Evolutionary conservation across 176 grass and related monocot genomes (phyloP).

Genomic region (Triticum timopheevii): DNA sequence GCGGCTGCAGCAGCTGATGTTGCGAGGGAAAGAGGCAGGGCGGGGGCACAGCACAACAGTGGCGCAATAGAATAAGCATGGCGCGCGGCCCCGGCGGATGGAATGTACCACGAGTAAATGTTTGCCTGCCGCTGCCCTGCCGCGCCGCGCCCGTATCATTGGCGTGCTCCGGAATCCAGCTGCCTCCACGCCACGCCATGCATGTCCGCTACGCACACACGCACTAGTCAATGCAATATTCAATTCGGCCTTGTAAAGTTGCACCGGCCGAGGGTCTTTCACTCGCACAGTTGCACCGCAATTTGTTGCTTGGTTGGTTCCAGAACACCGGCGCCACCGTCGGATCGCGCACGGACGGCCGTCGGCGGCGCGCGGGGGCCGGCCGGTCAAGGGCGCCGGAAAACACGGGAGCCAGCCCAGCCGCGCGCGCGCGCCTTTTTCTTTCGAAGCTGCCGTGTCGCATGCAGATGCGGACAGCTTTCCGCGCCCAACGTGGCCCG

Average conservation of each 20-base stretch:
- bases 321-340: not conserved
- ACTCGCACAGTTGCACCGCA: not conserved
- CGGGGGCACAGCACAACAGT: constrained; percentile 18
- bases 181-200: not conserved
- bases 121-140: constrained; percentile 5
- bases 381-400: constrained; percentile 42
- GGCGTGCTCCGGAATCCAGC: constrained; percentile 47
- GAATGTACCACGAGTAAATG: constrained; percentile 48
- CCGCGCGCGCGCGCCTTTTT: not conserved
- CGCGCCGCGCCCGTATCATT: constrained; percentile 11
- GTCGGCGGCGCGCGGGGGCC: not conserved
- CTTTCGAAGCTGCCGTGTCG: constrained; percentile 20
- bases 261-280: not conserved
- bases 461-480: constrained; percentile 24
- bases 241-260: not conserved
- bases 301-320: no score
- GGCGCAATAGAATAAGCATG: constrained; percentile 25
- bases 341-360: constrained; percentile 13
- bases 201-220: not conserved
- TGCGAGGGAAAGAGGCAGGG: not conserved
- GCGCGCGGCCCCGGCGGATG: not conserved
- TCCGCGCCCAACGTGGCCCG: not conserved
- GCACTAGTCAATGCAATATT: constrained; percentile 23
- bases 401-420: constrained; percentile 38
- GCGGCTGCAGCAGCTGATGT: not conserved